Evolutionary conservation across 2,329 filamentous ascomycete species (phyloP).

Genomic region (Scedosporium apiospermum): DNA sequence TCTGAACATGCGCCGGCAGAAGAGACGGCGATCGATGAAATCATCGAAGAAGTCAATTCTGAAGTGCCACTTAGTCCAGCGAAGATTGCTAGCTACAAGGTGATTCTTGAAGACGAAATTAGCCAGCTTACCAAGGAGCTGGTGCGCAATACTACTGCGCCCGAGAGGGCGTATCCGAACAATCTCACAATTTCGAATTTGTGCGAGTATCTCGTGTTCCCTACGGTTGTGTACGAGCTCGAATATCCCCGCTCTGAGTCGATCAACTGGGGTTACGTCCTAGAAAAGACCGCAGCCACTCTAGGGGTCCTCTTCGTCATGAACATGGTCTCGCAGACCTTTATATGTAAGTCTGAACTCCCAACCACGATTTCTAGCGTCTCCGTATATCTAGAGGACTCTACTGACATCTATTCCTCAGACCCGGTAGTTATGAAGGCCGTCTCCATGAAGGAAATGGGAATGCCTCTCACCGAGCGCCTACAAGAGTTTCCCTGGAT

Average conservation of each 20-base stretch:
- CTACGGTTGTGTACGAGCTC: slow-evolving; percentile 70
- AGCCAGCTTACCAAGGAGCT: slow-evolving; percentile 55
- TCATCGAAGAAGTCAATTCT: slow-evolving; percentile 53
- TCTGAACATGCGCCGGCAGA: slow-evolving; percentile 20
- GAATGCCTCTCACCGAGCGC: slow-evolving; percentile 49
- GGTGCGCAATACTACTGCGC: slow-evolving; percentile 46
- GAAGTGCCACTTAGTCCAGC: slow-evolving; percentile 48
- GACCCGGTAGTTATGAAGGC: slow-evolving; percentile 62
- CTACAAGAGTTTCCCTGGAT: slow-evolving; percentile 65
- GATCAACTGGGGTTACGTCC: slow-evolving; percentile 67
- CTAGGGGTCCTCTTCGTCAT: slow-evolving; percentile 69
- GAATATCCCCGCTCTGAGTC: slow-evolving; percentile 61
- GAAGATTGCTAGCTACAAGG: slow-evolving; percentile 54
- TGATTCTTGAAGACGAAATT: slow-evolving; percentile 60
- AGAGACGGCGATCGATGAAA: slow-evolving; percentile 44
- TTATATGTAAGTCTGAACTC: slow-evolving; percentile 43
- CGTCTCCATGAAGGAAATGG: slow-evolving; percentile 56
- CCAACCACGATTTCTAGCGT: neutral
- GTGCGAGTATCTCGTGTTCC: slow-evolving; percentile 64
- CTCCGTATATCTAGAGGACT: neutral
- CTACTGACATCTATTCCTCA: slow-evolving; percentile 12
- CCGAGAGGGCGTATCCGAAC: slow-evolving; percentile 49
- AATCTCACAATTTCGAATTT: slow-evolving; percentile 59
- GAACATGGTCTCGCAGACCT: slow-evolving; percentile 68
- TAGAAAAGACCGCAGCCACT: slow-evolving; percentile 60